Evolutionary conservation across 192 early-diverging fungal species (phyloP), one percentile per base, ranked within the genome.

Genomic region (Coemansia sp.): DNA sequence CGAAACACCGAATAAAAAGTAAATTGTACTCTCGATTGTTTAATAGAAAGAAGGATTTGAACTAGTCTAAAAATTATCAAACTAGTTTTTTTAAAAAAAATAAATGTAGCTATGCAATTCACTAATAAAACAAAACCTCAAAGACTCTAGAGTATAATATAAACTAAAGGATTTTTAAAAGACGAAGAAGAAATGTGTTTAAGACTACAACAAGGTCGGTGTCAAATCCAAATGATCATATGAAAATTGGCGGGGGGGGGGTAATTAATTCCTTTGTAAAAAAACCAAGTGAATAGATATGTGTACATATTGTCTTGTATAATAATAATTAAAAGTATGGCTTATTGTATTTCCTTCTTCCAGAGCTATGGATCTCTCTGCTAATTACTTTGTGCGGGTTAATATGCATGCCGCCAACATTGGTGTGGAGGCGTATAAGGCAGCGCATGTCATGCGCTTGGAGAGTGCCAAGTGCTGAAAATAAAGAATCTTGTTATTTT

Each of bases 401-500:
- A 54, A 54, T 54, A 54, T 54, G 52, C 52, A 54, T 29, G 52
- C 52, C 52, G 28, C 52, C 14, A n/a, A 29, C 14, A 14, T 13
- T 54, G 9, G 3, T 54, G 52, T 9, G 52, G 52, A 54, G 52
- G 28, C 28, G 1, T 7, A 20, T 20, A 54, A 54, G 13, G 25
- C 27, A 3, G 19, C 28, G 25, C 28, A 54, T 42, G 39, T 0
- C 16, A 16, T 16, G 0, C 16, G 14, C 14, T 18, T 16, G 13
- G 39, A 42, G 39, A 3, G 3, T 16, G 3, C 13, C 39, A 42
- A 42, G 8, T 42, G 6, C 16, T 42, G 14, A 16, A 16, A 42
- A 16, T 10, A 42, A 42, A 10, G n/a, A 42, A 4, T 3, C 16
- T 42, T 42, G 39, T 10, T 5, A 3, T 16, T 42, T 42, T 4